Percentiles rank a stretch among this genome's conserved stretches.
Evolutionary conservation across 768 basidiomycete genomes (phyloP).

Genomic region (Hericium erinaceus): DNA sequence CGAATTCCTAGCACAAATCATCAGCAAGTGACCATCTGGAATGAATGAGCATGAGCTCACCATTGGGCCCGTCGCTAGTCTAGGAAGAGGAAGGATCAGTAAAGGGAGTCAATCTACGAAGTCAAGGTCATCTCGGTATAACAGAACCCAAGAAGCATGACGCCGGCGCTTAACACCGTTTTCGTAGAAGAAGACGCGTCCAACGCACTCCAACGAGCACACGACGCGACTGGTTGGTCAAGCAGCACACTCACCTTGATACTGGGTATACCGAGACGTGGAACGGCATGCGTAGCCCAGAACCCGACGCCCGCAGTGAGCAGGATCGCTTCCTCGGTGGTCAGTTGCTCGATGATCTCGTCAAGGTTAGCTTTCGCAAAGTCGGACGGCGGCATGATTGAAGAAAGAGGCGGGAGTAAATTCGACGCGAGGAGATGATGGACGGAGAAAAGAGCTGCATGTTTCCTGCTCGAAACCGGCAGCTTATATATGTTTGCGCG

Average conservation of each 20-base stretch:
- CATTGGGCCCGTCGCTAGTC: constrained; percentile 79
- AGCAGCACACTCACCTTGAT: constrained; percentile 39
- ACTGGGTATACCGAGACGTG: constrained; percentile 60
- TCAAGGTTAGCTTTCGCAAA: constrained; percentile 56
- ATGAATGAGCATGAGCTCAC: constrained; percentile 23
- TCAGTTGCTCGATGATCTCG: constrained; percentile 54
- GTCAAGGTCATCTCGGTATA: too few relatives aligned
- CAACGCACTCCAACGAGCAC: background rate
- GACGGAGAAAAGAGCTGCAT: background rate
- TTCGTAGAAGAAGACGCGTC: background rate
- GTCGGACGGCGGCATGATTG: constrained; percentile 56
- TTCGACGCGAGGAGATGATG: background rate
- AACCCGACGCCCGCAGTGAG: constrained; percentile 69
- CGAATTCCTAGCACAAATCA: constrained; percentile 30
- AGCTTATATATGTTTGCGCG: background rate
- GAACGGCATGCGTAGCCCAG: constrained; percentile 63
- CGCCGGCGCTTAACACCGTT: background rate
- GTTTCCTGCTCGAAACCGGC: background rate
- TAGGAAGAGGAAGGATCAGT: constrained; percentile 14
- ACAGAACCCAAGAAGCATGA: background rate
- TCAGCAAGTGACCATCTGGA: background rate
- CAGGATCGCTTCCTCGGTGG: constrained; percentile 64
- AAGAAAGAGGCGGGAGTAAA: background rate
- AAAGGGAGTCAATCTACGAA: too few relatives aligned
- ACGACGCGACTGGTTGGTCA: background rate